A percentile compares a stretch with the other conserved stretches of the same genome.
These are phyloP conservation scores for Eimeria maxima DNA, from an alignment of 169 alveolate species.

Conservation along the genomic window DNA sequence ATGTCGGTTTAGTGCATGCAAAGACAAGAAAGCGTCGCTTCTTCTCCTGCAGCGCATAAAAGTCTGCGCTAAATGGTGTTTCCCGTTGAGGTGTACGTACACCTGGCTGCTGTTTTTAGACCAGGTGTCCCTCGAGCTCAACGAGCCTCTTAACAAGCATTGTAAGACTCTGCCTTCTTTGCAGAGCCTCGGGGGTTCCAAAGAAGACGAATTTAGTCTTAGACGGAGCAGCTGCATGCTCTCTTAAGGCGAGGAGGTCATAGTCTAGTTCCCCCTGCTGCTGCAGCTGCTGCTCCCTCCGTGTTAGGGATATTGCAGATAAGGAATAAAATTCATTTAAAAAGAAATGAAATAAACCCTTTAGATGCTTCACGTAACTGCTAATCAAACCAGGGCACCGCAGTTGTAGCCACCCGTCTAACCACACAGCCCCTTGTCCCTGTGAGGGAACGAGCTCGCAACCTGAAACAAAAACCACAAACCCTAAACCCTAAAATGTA, in stretches of 20 bases:
- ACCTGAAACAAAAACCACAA: neutral
- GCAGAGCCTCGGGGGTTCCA: neutral
- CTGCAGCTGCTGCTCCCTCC: neutral
- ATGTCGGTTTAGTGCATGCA: too few relatives aligned
- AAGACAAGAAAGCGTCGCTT: too few relatives aligned
- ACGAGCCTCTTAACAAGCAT: conserved; percentile 68
- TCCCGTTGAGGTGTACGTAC: neutral
- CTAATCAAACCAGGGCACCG: conserved; percentile 70
- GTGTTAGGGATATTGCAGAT: neutral
- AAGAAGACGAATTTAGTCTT: conserved; percentile 1
- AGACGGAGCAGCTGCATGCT: neutral
- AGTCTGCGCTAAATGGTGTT: neutral
- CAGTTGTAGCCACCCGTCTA: conserved; percentile 79
- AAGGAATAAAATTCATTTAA: conserved; percentile 24
- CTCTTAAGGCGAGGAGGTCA: neutral
- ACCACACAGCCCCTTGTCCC: conserved; percentile 39
- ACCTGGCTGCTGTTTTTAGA: neutral
- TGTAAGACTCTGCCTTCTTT: neutral
- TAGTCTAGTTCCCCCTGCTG: neutral
- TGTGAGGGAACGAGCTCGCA: conserved; percentile 50
- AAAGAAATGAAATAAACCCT: conserved; percentile 15
- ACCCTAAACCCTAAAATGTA: neutral
- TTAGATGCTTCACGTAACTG: conserved; percentile 44
- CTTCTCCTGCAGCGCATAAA: neutral
- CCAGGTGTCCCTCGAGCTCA: conserved; percentile 76